Evolutionary conservation across 2,329 filamentous ascomycete species (phyloP), one percentile per base, ranked within the genome.

Genomic region (Neodidymelliopsis sp.): DNA sequence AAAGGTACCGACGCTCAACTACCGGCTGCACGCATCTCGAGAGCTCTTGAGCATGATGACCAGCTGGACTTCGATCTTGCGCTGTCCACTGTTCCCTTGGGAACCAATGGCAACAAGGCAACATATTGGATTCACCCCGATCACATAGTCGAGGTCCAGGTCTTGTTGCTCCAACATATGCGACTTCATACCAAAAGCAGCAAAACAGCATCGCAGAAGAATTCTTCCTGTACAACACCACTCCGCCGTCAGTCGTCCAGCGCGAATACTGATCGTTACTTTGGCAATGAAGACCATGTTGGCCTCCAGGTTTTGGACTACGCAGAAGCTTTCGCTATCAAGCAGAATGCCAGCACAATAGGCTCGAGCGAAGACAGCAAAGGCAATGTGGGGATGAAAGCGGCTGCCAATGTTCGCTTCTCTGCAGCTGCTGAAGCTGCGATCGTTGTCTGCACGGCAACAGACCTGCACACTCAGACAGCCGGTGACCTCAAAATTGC

Each of bases 61-160:
- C 72, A 74, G 28, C 60, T 78, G 4, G 75, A 79, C 19, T 79
- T 82, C 59, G 81, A 83, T 58, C 68, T 78, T 7, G 74, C 76
- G 3, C 59, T 83, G 23, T 73, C 75, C 11, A 77, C 75, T 8
- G 66, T 77, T 2, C 78, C 79, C 9, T 62, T 82, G 7, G 79
- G 79, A 2, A 61, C 73, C 7, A 59, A 67, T 36, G 77, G 77
- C 10, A 74, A 67, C 20, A 76, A 76, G 41, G 79, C 79, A 2
- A 74, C 74, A 12, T 83, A 82, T 54, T 82, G 81, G 75, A 74
- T 83, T 35, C 80, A 83, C 59, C 68, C 74, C 1, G 81, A 83
- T 46, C 78, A 81, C 54, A 60, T 82, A 28, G 75, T 82, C 16
- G 79, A 83, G 63, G 67, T 80, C n/a, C 76, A 81, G 38, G 73